Evolutionary conservation across 2,329 filamentous ascomycete species (phyloP).

Genomic region (Colletotrichum kahawae): DNA sequence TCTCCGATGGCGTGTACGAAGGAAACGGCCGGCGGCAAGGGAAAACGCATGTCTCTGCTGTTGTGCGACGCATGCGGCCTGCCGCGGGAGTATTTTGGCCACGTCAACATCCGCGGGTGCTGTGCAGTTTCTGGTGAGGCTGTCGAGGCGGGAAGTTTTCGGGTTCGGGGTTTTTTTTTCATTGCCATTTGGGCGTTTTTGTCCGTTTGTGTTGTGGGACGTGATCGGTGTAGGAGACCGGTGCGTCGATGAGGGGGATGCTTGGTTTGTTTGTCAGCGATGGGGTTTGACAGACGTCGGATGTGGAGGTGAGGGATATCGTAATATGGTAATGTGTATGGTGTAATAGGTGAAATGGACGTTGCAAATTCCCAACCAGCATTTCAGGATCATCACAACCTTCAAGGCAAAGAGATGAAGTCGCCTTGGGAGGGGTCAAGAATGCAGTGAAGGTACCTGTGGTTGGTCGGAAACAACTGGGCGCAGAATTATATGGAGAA

Average conservation of each 20-base stretch:
- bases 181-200: background rate
- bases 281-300: background rate
- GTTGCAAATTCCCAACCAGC: fast-evolving
- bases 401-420: fast-evolving
- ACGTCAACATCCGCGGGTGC: background rate
- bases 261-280: background rate
- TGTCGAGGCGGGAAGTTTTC: background rate
- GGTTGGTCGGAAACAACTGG: too few relatives aligned
- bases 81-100: background rate
- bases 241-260: background rate
- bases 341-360: fast-evolving
- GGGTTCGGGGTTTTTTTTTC: background rate
- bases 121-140: background rate
- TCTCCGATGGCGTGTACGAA: background rate
- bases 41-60: background rate
- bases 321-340: fast-evolving
- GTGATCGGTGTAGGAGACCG: background rate
- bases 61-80: background rate
- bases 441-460: background rate
- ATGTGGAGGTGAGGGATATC: fast-evolving
- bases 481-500: too few relatives aligned
- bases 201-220: background rate
- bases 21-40: background rate
- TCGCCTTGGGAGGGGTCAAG: background rate
- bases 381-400: background rate